Evolutionary conservation across 179 eudicot genomes (phyloP), one percentile per base, ranked within the genome.

Genomic region (Vitellaria paradoxa): DNA sequence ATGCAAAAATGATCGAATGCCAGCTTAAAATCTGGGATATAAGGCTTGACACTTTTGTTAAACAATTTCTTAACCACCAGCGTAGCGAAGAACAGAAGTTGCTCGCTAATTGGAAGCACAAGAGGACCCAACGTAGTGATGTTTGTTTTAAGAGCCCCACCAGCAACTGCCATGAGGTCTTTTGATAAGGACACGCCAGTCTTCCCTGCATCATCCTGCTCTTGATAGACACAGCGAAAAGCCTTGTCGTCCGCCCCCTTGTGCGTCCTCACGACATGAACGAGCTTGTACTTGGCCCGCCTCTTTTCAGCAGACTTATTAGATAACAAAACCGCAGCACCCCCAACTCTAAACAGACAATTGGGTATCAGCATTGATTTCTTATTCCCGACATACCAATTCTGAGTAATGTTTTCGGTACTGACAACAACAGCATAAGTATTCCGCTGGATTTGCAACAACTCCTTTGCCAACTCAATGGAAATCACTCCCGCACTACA

Each of bases 401-500:
- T 92, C 72, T 92, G 97, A 0, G 97, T 92, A 7, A 92, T 92
- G 26, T 92, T 92, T 68, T 92, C 97, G 0, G 93, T 92, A 62
- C 96, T 91, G 14, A 92, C 92, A 6, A 92, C 92, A 12, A 92
- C 88, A 0, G 96, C 97, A 46, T 78, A 89, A 4, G 92, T 92
- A 40, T 87, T 91, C n/a, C 96, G 61, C 77, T 92, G 92, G 12
- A 91, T 87, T 76, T 81, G 97, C 46, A 92, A 77, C 74, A 92
- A 68, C 45, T 92, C 96, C 74, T 87, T 91, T 0, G 97, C 97
- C 2, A 92, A 87, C 79, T 89, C 93, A 4, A 92, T 52, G 0
- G 97, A 88, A 6, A 92, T 91, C 1, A 91, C 96, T 0, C 97
- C 97, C 0, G 97, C 97, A 42, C 92, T 89, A 77, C 97, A 92